phyloP scores from a whole-genome alignment of 169 alveolate genomes.

The Cryptosporidium xiaoi region DNA sequence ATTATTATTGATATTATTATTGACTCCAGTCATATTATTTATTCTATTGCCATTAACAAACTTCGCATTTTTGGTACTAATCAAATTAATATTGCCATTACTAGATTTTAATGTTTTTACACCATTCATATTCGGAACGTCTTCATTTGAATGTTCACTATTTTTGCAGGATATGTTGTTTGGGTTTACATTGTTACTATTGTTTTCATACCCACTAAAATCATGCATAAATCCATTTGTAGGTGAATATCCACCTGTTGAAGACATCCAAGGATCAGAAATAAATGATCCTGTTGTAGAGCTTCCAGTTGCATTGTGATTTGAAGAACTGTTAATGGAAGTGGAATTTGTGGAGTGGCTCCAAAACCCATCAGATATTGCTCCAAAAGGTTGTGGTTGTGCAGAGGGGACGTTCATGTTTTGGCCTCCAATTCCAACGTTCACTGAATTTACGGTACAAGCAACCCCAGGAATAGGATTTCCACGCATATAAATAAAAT shows the following conservation, averaged over 20 bases:
- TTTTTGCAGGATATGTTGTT: slow-evolving; percentile 17
- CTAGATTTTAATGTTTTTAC: slow-evolving; percentile 10
- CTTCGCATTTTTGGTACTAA: slow-evolving; percentile 13
- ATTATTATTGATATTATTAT: slow-evolving; percentile 5
- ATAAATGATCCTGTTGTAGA: slow-evolving; percentile 63
- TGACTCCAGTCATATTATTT: slow-evolving; percentile 1
- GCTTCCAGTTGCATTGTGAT: slow-evolving; percentile 46
- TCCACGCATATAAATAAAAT: slow-evolving; percentile 62
- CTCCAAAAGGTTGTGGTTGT: slow-evolving; percentile 60
- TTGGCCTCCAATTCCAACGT: slow-evolving; percentile 23
- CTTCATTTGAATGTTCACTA: slow-evolving; percentile 1
- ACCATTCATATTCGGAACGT: slow-evolving; percentile 12
- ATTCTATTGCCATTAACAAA: neutral
- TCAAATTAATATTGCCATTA: neutral
- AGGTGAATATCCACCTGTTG: slow-evolving; percentile 67
- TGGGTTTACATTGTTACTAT: slow-evolving; percentile 3
- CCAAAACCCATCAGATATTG: slow-evolving; percentile 64
- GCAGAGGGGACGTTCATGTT: slow-evolving; percentile 6
- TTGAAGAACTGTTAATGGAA: slow-evolving; percentile 2
- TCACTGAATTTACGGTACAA: slow-evolving; percentile 11
- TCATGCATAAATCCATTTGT: slow-evolving; percentile 68
- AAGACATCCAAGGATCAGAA: slow-evolving; percentile 75
- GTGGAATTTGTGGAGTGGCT: slow-evolving; percentile 49
- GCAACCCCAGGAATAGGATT: slow-evolving; percentile 37
- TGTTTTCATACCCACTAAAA: slow-evolving; percentile 38